Evolutionary conservation across 352 stramenopile genomes (phyloP).

Genomic region (Phytophthora citrophthora): DNA sequence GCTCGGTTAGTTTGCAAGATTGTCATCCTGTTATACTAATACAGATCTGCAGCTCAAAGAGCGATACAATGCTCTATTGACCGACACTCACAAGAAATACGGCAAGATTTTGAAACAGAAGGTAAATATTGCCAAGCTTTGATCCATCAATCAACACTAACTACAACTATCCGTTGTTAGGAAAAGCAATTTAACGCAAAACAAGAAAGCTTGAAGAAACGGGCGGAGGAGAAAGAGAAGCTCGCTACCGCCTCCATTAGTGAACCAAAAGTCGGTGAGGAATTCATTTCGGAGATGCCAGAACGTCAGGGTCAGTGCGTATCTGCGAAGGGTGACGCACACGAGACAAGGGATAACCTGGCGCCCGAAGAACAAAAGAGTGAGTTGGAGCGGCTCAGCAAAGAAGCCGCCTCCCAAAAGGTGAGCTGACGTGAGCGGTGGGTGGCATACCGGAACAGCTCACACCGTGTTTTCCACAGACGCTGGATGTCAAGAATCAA

Average conservation of each 20-base stretch:
- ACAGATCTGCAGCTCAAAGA: conserved; percentile 21
- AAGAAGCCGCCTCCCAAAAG: conserved; percentile 10
- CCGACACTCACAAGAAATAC: conserved; percentile 27
- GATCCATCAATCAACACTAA: conserved; percentile 26
- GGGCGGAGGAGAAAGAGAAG: conserved; percentile 13
- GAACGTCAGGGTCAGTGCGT: background rate
- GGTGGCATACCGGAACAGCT: background rate
- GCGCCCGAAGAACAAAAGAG: conserved; percentile 1
- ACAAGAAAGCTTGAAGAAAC: conserved; percentile 20
- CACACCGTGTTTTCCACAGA: conserved; percentile 5
- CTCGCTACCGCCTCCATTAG: background rate
- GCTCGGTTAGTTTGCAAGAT: background rate
- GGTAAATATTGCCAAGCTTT: conserved; percentile 12
- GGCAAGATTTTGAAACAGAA: conserved; percentile 33
- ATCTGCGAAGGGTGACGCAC: conserved; percentile 5
- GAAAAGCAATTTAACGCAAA: conserved; percentile 31
- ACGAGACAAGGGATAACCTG: background rate
- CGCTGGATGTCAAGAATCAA: conserved; percentile 11
- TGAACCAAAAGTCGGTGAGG: background rate
- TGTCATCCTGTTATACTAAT: background rate
- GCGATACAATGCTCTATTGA: conserved; percentile 22
- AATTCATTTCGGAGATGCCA: conserved; percentile 2
- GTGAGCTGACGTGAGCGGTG: conserved; percentile 4
- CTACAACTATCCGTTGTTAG: conserved; percentile 7
- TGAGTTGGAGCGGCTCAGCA: conserved; percentile 1